Percentiles rank a stretch among this genome's conserved stretches.
These are phyloP conservation scores for Orbilia blumenaviensis DNA, from an alignment of 2,329 filamentous ascomycete species.

Conservation along the genomic window DNA sequence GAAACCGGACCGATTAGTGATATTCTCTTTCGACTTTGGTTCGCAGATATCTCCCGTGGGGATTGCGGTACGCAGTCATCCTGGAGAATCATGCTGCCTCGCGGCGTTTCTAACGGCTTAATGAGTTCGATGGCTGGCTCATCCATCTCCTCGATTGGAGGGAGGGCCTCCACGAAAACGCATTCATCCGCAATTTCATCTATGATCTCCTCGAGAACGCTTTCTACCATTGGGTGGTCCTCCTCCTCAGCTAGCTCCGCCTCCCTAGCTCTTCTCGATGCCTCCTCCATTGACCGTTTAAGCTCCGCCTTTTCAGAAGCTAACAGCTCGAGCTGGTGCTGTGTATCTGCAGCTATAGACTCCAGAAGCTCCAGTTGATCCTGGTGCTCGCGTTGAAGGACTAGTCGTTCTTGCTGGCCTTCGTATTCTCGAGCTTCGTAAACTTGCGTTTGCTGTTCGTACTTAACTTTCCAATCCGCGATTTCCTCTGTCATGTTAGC, in stretches of 20 bases:
- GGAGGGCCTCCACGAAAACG: constrained; percentile 21
- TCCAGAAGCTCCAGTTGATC: constrained; percentile 50
- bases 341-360: constrained; percentile 51
- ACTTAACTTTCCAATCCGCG: constrained; percentile 45
- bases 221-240: constrained; percentile 23
- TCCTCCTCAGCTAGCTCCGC: constrained; percentile 19
- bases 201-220: constrained; percentile 23
- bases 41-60: constrained; percentile 74
- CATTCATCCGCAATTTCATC: constrained; percentile 39
- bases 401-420: constrained; percentile 42
- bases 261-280: constrained; percentile 1
- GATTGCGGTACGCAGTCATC: constrained; percentile 63
- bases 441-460: constrained; percentile 25
- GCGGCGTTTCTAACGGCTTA: constrained; percentile 60
- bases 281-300: constrained; percentile 45
- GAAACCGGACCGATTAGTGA: constrained; percentile 61
- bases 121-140: constrained; percentile 57
- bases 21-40: constrained; percentile 76
- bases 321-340: constrained; percentile 47
- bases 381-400: constrained; percentile 48
- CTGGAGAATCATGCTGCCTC: constrained; percentile 58
- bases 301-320: constrained; percentile 47
- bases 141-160: constrained; percentile 33
- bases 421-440: constrained; percentile 40
- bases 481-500: constrained; percentile 35